phyloP scores from a whole-genome alignment of 495 filamentous ascomycete genomes.

The Clavariopsis aquatica region DNA sequence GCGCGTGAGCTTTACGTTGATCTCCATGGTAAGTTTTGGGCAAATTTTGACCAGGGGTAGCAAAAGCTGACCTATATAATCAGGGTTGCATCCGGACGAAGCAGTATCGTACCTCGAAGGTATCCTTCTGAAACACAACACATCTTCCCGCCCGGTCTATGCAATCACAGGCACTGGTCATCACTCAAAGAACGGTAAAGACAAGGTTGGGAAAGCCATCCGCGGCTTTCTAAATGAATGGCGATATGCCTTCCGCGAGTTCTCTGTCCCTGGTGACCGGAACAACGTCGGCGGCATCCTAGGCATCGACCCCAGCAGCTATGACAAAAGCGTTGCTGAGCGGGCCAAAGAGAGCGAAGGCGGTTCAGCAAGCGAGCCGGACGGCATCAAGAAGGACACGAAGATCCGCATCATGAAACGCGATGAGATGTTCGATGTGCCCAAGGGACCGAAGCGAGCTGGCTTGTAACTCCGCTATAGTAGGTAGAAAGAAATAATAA shows the following conservation, averaged over 20 bases:
- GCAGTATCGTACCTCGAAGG: conserved; percentile 91
- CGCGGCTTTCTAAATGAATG: conserved; percentile 90
- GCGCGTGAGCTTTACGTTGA: conserved; percentile 85
- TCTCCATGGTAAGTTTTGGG: conserved; percentile 64
- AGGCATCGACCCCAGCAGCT: conserved; percentile 87
- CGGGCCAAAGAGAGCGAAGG: conserved; percentile 50
- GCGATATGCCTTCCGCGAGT: conserved; percentile 94
- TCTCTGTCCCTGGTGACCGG: conserved; percentile 88
- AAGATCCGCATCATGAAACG: conserved; percentile 46
- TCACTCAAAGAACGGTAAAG: conserved; percentile 97
- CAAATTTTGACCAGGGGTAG: not conserved
- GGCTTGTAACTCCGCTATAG: conserved; percentile 13
- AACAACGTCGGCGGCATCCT: conserved; percentile 91
- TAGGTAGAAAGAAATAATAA: conserved; percentile 31
- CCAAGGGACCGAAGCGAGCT: conserved; percentile 33
- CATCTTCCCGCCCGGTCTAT: conserved; percentile 67
- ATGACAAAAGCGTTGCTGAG: conserved; percentile 55
- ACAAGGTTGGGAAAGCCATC: conserved; percentile 95
- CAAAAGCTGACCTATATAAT: conserved; percentile 7
- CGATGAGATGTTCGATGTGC: conserved; percentile 36
- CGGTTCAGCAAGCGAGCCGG: conserved; percentile 47
- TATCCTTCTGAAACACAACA: conserved; percentile 75
- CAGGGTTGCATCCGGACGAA: conserved; percentile 90
- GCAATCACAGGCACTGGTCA: conserved; percentile 96
- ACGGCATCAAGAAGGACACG: conserved; percentile 50